phyloP scores from a whole-genome alignment of 75 land plant species.

The Sequoiadendron giganteum region DNA sequence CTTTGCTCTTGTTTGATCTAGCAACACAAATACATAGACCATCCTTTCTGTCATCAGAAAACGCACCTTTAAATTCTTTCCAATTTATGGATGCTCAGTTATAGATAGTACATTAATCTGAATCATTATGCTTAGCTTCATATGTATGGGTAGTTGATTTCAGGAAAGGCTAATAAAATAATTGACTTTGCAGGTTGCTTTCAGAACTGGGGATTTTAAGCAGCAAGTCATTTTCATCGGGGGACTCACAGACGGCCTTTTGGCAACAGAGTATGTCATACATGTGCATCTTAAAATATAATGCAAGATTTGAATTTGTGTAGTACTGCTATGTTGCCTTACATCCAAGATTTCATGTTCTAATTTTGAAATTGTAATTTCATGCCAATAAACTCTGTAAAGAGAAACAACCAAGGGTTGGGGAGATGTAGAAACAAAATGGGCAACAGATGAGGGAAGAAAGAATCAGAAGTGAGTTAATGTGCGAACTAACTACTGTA shows the following conservation, averaged over 20 bases:
- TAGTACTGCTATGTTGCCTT: neutral
- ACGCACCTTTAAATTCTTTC: neutral
- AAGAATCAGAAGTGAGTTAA: neutral
- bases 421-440: neutral
- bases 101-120: too few species aligned
- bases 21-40: neutral
- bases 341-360: neutral
- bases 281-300: neutral
- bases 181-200: slow-evolving; percentile 70
- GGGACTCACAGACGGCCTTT: slow-evolving; percentile 93
- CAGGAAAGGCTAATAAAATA: neutral
- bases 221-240: slow-evolving; percentile 97
- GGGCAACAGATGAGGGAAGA: neutral
- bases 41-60: neutral
- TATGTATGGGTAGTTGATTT: neutral
- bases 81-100: neutral
- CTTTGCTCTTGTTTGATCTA: neutral
- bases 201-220: slow-evolving; percentile 83
- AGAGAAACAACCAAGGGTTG: neutral
- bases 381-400: neutral
- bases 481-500: neutral
- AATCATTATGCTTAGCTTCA: neutral
- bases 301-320: neutral
- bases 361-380: neutral
- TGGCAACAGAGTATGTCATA: slow-evolving; percentile 87